phyloP scores from a whole-genome alignment of 2,329 filamentous ascomycete species.

The Plenodomus biglobosus region DNA sequence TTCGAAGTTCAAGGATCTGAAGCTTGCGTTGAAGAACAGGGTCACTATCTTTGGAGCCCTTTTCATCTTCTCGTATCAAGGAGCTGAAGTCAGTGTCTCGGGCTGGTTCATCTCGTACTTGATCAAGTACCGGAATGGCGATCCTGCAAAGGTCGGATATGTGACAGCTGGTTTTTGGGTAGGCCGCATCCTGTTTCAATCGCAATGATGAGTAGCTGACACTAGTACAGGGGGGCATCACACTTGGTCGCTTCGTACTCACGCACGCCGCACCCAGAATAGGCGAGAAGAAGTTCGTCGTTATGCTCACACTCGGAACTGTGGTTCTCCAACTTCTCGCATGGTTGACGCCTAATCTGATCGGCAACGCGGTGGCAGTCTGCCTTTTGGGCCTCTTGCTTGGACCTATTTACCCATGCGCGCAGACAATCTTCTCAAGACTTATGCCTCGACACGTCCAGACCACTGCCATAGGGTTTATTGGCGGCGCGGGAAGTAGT shows the following conservation, averaged over 20 bases:
- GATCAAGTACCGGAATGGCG: conserved; percentile 69
- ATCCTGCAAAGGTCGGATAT: conserved; percentile 73
- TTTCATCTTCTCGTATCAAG: conserved; percentile 86
- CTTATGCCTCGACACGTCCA: conserved; percentile 62
- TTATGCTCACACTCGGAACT: conserved; percentile 62
- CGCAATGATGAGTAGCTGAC: conserved; percentile 7
- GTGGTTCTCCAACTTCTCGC: conserved; percentile 72
- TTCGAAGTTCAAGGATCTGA: conserved; percentile 54
- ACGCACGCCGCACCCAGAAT: conserved; percentile 65
- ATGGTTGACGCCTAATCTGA: conserved; percentile 74
- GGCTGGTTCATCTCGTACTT: conserved; percentile 88
- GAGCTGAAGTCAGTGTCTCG: conserved; percentile 78
- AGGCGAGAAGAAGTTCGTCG: conserved; percentile 71
- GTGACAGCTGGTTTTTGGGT: conserved; percentile 70
- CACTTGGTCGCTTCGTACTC: conserved; percentile 71
- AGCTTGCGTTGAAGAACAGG: conserved; percentile 53
- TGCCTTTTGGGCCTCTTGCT: conserved; percentile 70
- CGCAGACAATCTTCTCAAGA: conserved; percentile 64
- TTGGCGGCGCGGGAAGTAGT: conserved; percentile 68
- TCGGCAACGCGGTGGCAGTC: conserved; percentile 53
- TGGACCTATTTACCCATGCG: conserved; percentile 78
- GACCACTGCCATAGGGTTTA: conserved; percentile 66
- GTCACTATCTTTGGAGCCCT: conserved; percentile 72
- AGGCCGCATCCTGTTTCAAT: conserved; percentile 35
- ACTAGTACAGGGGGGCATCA: conserved; percentile 66